These are phyloP conservation scores for Fusarium sp. DNA, from an alignment of 2,329 filamentous ascomycete species.

Conservation along the genomic window DNA sequence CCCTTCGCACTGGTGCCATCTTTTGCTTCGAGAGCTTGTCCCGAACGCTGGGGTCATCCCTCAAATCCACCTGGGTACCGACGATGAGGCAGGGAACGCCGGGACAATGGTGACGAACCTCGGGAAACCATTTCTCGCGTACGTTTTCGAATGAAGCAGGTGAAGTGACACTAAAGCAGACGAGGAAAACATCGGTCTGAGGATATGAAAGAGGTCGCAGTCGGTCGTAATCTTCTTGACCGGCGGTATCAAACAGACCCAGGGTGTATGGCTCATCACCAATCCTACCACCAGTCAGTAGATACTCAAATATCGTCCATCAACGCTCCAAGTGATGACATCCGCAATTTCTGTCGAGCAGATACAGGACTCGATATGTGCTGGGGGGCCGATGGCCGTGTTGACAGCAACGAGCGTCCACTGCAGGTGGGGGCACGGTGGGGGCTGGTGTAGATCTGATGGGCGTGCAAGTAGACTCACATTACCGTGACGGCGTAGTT, in stretches of 20 bases:
- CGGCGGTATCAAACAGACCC: constrained; percentile 97
- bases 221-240: constrained; percentile 99
- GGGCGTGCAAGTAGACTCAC: constrained; percentile 72
- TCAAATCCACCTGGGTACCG: constrained; percentile 95
- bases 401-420: constrained; percentile 22
- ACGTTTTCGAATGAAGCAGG: constrained; percentile 99
- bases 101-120: constrained; percentile 98
- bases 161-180: constrained; percentile 98
- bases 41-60: constrained; percentile 87
- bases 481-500: constrained; percentile 99
- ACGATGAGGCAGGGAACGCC: constrained; percentile 98
- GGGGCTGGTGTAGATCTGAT: constrained; percentile 35
- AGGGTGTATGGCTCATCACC: constrained; percentile 98
- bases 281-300: constrained; percentile 76
- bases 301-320: constrained; percentile 5
- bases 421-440: constrained; percentile 29
- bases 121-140: constrained; percentile 98
- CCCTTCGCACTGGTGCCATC: constrained; percentile 92
- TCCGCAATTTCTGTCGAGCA: constrained; percentile 10
- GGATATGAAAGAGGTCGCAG: constrained; percentile 97
- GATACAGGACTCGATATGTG: constrained; percentile 16
- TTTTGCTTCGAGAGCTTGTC: constrained; percentile 97
- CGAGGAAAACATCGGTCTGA: constrained; percentile 98
- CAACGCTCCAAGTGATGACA: constrained; percentile 8
- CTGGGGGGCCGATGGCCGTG: constrained; percentile 5